Percentiles rank a stretch among this genome's conserved stretches.
Conservation (phyloP, 352 stramenopile species). For the Phytophthora multivora region DNA sequence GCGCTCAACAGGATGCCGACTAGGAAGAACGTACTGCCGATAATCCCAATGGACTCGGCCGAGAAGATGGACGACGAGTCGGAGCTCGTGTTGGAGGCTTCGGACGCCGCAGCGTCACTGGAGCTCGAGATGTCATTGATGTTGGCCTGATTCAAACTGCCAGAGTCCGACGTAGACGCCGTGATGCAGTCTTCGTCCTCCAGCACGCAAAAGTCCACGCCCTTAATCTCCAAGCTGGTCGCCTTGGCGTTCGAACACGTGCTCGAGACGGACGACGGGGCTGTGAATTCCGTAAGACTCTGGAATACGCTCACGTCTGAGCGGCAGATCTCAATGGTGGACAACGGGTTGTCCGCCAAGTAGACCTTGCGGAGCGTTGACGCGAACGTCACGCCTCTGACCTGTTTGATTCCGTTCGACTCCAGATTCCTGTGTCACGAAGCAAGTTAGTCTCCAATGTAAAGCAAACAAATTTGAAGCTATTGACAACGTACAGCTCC, state of each 20-base stretch:
- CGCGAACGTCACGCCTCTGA: slow-evolving; percentile 54
- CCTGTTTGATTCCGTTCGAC: slow-evolving; percentile 55
- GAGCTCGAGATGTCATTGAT: slow-evolving; percentile 32
- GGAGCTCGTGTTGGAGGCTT: slow-evolving; percentile 12
- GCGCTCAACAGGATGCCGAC: slow-evolving; percentile 45
- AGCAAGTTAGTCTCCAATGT: not conserved
- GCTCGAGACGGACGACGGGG: slow-evolving; percentile 36
- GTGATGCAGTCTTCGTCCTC: slow-evolving; percentile 32
- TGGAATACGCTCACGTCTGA: slow-evolving; percentile 51
- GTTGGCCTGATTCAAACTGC: slow-evolving; percentile 10
- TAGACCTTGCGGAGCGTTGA: slow-evolving; percentile 53
- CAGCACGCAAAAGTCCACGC: slow-evolving; percentile 43
- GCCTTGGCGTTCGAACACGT: slow-evolving; percentile 35
- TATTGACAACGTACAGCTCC: slow-evolving; percentile 48
- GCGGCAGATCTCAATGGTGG: slow-evolving; percentile 53
- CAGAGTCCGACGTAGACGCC: slow-evolving; percentile 6
- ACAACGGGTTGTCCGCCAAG: slow-evolving; percentile 48
- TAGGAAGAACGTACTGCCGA: slow-evolving; percentile 55
- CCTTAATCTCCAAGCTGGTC: slow-evolving; percentile 32
- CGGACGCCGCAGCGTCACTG: slow-evolving; percentile 3
- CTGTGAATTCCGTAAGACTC: slow-evolving; percentile 34
- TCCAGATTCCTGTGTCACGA: slow-evolving; percentile 54
- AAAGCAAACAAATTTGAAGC: not conserved
- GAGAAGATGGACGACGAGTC: slow-evolving; percentile 45
- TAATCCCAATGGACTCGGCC: slow-evolving; percentile 50